Evolutionary conservation across 495 filamentous ascomycete genomes (phyloP), one percentile per base, ranked within the genome.

Genomic region (Aspergillus cavernicola): DNA sequence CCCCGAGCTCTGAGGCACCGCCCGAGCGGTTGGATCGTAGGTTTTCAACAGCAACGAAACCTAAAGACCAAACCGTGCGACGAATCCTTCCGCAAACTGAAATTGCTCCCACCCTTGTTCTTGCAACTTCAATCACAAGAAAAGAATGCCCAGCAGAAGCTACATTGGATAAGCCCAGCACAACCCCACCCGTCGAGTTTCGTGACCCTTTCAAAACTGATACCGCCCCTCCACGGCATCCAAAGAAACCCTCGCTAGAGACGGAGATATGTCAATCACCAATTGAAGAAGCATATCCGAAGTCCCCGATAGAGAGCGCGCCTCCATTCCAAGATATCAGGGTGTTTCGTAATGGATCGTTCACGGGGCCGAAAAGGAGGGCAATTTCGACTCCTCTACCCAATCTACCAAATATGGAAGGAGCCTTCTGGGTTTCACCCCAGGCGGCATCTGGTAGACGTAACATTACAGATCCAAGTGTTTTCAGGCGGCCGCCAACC

Each of bases 381-480:
- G 69, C 70, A 18, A 64, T 67, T 33, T 69, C 70, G 12, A 61
- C 69, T 11, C 66, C 66, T 46, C 35, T 61, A 20, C 55, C 63
- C 22, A 56, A 64, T 10, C 22, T 66, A 20, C 35, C 64, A 26
- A 64, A 53, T 40, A 22, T 48, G 51, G 66, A 69, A 56, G 61
- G 61, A 52, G 24, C 57, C 10, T 55, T 57, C 22, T 55, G 56
- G 36, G 53, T 40, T 37, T 63, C 66, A 1, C 57, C 58, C 6
- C 63, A 50, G 39, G 56, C 55, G 11, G n/a, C n/a, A n/a, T 56
- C 59, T 33, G 60, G 50, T 45, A 67, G 70, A 37, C 67, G 74
- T 8, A 74, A 77, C 44, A 67, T 75, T 38, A 75, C 74, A 19
- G 70, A 74, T 45, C 71, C 74, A 11, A 66, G 50, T 50, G 56